Base-by-base conservation (phyloP, 2,329 filamentous ascomycete species). In the Beauveria caledonica region DNA sequence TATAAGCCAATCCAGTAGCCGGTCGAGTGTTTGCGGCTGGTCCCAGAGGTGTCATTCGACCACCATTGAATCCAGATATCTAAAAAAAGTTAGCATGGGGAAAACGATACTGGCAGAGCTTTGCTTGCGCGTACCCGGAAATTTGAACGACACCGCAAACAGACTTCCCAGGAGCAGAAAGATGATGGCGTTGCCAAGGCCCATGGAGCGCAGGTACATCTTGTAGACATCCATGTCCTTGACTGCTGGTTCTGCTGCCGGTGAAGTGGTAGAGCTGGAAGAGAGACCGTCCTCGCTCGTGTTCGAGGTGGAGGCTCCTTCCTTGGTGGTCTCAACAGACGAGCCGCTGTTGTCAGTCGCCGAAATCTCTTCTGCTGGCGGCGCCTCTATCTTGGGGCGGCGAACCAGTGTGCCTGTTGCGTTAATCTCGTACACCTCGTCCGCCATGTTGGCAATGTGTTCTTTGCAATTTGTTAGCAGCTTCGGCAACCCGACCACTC, bases 21-120 rank as follows among this genome's bases (percentile, higher is more conserved):
- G 33, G 11, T 33, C 2, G 44, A 25, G 21, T 19, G 44, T 48
- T 13, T 29, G 33, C 17, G 6, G 21, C 45, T 33, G 55, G 10
- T 9, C 3, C 17, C 17, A 2, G 45, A 6, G 1, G 21, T 25
- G 5, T 46, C 54, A n/a, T 46, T 57, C 10, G 55, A 36, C 33
- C 55, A 58, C 55, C 55, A 58, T 25, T 58, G 55, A 7, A 58
- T 21, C 55, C 55, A 58, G 3, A 58, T n/a, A 23, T 58, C 53
- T 56, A 3, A n/a, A 11, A 4, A 6, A 15, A 9, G 11, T 36
- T 36, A 36, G 33, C 8, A 27, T 2, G 13, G 11, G 45, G 9
- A 15, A 48, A n/a, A n/a, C 8, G 36, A 19, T n/a, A 11, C 9
- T 4, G 23, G 11, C 33, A 36, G 33, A 36, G 33, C 33, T 36